Percentiles rank a stretch among this genome's conserved stretches.
Evolutionary conservation across 1,284 basidiomycete species (phyloP).

Genomic region (Testicularia cyperi): DNA sequence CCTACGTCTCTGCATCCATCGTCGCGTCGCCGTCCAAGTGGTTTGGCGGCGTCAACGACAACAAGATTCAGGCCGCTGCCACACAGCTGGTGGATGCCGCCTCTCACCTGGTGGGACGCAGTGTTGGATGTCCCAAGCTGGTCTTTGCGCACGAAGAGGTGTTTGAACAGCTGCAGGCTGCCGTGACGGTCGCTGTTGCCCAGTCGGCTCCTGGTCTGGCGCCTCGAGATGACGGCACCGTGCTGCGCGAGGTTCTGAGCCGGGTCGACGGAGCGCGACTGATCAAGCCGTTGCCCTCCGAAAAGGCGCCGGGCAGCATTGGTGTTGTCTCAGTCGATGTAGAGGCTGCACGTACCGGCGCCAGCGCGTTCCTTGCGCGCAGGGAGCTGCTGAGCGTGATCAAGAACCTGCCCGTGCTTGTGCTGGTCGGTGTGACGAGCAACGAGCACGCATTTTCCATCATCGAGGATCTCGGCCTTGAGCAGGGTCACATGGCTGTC

Average conservation of each 20-base stretch:
- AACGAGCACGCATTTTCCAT: slow-evolving; percentile 10
- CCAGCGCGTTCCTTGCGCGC: slow-evolving; percentile 9
- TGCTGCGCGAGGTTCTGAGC: slow-evolving; percentile 1
- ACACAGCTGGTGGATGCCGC: slow-evolving; percentile 6
- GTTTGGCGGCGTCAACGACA: not conserved
- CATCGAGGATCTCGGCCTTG: slow-evolving; percentile 2
- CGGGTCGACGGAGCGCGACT: slow-evolving; percentile 2
- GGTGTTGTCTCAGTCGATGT: slow-evolving; percentile 7
- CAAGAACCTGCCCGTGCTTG: slow-evolving; percentile 4
- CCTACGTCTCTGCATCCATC: slow-evolving; percentile 7
- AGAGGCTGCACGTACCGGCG: slow-evolving; percentile 1
- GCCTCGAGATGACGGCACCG: slow-evolving; percentile 4
- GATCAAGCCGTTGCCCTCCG: slow-evolving; percentile 10
- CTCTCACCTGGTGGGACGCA: slow-evolving; percentile 1
- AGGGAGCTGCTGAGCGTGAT: slow-evolving; percentile 1
- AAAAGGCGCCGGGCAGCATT: slow-evolving; percentile 3
- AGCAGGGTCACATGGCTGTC: slow-evolving; percentile 7
- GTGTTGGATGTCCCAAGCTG: slow-evolving; percentile 9
- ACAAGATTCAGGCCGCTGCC: slow-evolving; percentile 3
- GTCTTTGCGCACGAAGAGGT: slow-evolving; percentile 11
- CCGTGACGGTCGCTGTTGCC: slow-evolving; percentile 4
- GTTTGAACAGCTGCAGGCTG: slow-evolving; percentile 1
- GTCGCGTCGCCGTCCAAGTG: not conserved
- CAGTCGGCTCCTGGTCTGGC: slow-evolving; percentile 5
- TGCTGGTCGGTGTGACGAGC: slow-evolving; percentile 12